Percentiles rank a stretch among this genome's conserved stretches.
Conservation (phyloP, 805 yeast species). For the Suhomyces sp. region DNA sequence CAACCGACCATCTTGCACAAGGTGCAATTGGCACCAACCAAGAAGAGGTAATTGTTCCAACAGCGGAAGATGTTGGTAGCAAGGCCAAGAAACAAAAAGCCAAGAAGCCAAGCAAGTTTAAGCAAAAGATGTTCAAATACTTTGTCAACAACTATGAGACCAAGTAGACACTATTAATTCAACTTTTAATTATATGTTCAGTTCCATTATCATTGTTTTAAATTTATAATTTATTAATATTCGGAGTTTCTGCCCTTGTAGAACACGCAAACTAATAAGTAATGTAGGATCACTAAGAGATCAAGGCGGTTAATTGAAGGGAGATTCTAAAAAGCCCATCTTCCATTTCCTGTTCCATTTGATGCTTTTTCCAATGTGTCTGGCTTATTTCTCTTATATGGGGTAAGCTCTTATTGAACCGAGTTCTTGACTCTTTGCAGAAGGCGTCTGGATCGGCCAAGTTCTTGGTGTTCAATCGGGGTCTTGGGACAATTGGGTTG, state of each 20-base stretch:
- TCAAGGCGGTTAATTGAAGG: background rate
- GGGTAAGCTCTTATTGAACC: no score
- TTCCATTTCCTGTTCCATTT: background rate
- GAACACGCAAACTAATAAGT: no score
- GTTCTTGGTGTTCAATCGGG: no score
- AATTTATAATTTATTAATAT: no score
- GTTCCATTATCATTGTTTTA: no score
- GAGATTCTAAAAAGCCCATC: background rate
- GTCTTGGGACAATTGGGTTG: no score
- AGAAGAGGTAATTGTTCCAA: background rate
- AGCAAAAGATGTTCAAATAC: constrained; percentile 26
- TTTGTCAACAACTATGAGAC: constrained; percentile 30
- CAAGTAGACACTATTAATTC: no score
- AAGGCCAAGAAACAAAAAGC: constrained; percentile 6
- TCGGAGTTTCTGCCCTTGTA: no score
- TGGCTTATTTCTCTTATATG: constrained; percentile 1
- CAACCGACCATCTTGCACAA: constrained; percentile 8
- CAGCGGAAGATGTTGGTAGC: constrained; percentile 1
- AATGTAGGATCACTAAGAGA: no score
- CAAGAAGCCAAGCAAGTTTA: constrained; percentile 18
- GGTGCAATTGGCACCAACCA: background rate
- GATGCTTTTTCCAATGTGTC: background rate
- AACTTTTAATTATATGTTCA: no score
- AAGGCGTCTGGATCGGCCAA: no score
- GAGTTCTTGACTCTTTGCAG: no score